Evolutionary conservation across 1,284 basidiomycete genomes (phyloP).

Genomic region (Cystobasidiaceae sp.): DNA sequence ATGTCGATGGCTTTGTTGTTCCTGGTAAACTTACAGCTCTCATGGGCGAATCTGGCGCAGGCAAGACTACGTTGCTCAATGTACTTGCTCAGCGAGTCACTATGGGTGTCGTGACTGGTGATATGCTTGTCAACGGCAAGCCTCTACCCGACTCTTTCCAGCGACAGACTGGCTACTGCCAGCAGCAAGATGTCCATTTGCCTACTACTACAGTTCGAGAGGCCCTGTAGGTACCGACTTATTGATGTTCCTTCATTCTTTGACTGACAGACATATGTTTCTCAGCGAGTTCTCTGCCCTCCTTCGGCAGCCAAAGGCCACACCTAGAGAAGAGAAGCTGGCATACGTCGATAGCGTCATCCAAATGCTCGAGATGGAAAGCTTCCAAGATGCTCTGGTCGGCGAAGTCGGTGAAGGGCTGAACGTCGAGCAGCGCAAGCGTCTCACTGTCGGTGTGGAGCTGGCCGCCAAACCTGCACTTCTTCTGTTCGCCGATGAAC

Average conservation of each 20-base stretch:
- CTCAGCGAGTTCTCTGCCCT: conserved; percentile 65
- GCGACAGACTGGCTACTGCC: conserved; percentile 66
- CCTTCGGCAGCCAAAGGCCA: conserved; percentile 66
- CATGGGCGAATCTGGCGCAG: conserved; percentile 65
- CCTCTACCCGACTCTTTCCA: conserved; percentile 68
- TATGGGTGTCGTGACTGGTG: conserved; percentile 72
- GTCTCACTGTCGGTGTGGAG: conserved; percentile 77
- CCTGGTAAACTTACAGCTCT: conserved; percentile 60
- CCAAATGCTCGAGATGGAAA: conserved; percentile 68
- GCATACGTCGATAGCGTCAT: conserved; percentile 74
- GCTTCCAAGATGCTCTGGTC: conserved; percentile 67
- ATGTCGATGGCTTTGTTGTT: conserved; percentile 75
- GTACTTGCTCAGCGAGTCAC: conserved; percentile 73
- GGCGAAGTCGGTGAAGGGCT: conserved; percentile 59
- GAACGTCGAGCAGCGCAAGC: conserved; percentile 67
- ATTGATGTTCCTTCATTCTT: too few species aligned
- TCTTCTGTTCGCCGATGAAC: conserved; percentile 74
- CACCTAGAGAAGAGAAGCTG: conserved; percentile 67
- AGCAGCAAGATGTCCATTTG: conserved; percentile 71
- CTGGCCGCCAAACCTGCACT: conserved; percentile 68
- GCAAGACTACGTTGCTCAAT: conserved; percentile 51
- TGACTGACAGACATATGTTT: too few species aligned
- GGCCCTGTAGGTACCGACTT: too few species aligned
- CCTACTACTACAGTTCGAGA: conserved; percentile 62
- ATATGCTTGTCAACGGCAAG: conserved; percentile 71